Evolutionary conservation across 331 rosid genomes (phyloP).

Genomic region (Quercus tomentella): DNA sequence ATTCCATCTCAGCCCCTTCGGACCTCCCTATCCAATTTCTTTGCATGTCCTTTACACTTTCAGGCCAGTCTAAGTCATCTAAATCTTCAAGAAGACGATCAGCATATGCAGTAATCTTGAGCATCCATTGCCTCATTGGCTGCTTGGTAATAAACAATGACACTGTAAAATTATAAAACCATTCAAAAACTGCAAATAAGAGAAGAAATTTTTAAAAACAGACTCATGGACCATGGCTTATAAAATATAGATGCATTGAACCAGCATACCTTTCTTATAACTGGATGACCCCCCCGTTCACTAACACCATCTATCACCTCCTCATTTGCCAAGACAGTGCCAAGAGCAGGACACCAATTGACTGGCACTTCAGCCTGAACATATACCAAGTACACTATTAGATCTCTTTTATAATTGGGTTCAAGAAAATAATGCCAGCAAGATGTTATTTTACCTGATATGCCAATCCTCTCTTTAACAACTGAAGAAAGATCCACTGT

Average conservation of each 20-base stretch:
- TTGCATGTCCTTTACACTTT: conserved; percentile 96
- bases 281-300: conserved; percentile 95
- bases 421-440: neutral
- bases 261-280: conserved; percentile 65
- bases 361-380: conserved; percentile 95
- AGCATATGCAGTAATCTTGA: conserved; percentile 96
- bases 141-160: conserved; percentile 94
- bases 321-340: conserved; percentile 97
- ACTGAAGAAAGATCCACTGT: conserved; percentile 96
- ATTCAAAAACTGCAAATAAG: conserved; percentile 46
- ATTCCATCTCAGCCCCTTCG: conserved; percentile 94
- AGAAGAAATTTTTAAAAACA: conserved; percentile 9
- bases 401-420: conserved; percentile 12
- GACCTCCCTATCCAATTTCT: conserved; percentile 99
- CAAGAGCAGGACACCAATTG: conserved; percentile 98
- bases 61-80: conserved; percentile 95
- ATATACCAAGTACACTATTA: conserved; percentile 11
- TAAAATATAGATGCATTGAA: conserved; percentile 3
- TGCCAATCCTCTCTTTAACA: conserved; percentile 86
- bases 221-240: neutral
- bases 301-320: conserved; percentile 97
- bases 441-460: conserved; percentile 64
- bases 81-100: conserved; percentile 96
- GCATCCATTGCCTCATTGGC: conserved; percentile 99
- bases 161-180: conserved; percentile 76